phyloP scores from a whole-genome alignment of 179 eudicot genomes.

The Silene noctiflora region DNA sequence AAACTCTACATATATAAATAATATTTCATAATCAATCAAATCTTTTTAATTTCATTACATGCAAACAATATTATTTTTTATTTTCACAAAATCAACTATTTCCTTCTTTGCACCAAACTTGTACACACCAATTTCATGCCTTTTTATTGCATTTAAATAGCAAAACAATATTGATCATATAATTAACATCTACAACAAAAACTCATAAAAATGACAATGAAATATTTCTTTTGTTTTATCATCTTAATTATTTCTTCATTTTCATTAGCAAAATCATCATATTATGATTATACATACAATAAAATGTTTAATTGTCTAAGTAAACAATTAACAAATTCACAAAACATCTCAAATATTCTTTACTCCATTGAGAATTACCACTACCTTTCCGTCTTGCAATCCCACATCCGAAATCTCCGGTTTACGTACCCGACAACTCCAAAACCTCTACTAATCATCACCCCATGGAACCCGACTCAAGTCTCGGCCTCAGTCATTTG shows the following conservation, averaged over 20 bases:
- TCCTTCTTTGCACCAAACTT: background rate
- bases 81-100: background rate
- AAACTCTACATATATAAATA: too few relatives aligned
- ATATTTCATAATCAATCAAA: background rate
- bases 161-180: background rate
- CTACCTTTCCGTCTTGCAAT: slow-evolving; percentile 7
- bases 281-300: background rate
- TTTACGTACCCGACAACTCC: background rate
- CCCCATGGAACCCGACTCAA: slow-evolving; percentile 10
- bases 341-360: background rate
- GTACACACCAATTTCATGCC: background rate
- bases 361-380: slow-evolving; percentile 6
- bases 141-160: background rate
- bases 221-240: background rate
- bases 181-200: background rate
- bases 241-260: background rate
- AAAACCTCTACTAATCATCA: slow-evolving; percentile 15
- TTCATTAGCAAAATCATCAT: background rate
- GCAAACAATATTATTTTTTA: background rate
- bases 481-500: slow-evolving; percentile 15
- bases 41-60: background rate
- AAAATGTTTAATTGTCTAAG: slow-evolving; percentile 8
- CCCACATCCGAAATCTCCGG: slow-evolving; percentile 6
- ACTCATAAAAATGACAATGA: background rate
- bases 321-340: background rate